These are phyloP conservation scores for Phoma sp. DNA, from an alignment of 2,329 filamentous ascomycete species.

Conservation along the genomic window DNA sequence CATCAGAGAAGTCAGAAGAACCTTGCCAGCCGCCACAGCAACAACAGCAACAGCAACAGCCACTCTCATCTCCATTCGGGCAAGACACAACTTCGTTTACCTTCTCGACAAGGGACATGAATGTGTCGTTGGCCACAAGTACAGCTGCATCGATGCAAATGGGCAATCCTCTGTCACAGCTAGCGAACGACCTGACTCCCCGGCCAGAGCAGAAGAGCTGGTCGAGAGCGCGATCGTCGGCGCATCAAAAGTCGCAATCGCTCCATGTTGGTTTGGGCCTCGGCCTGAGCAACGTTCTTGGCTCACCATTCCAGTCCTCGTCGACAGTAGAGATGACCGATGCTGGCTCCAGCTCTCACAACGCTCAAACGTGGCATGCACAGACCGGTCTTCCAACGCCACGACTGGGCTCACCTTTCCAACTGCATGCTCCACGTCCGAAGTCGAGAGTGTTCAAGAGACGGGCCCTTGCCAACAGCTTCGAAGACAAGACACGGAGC, in stretches of 20 bases:
- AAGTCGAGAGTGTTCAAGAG: slow-evolving; percentile 63
- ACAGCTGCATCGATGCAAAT: slow-evolving; percentile 60
- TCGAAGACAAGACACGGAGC: slow-evolving; percentile 55
- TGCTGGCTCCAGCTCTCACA: slow-evolving; percentile 26
- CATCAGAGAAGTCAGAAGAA: slow-evolving; percentile 30
- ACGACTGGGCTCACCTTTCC: slow-evolving; percentile 59
- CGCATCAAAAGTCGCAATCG: slow-evolving; percentile 60
- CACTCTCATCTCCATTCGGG: slow-evolving; percentile 49
- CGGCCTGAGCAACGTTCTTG: slow-evolving; percentile 49
- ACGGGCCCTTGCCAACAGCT: slow-evolving; percentile 61
- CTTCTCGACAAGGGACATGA: slow-evolving; percentile 59
- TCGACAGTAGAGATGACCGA: slow-evolving; percentile 34
- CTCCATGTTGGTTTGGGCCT: slow-evolving; percentile 56
- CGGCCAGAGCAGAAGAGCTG: slow-evolving; percentile 48
- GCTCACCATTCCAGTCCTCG: slow-evolving; percentile 52
- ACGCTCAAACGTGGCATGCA: slow-evolving; percentile 45
- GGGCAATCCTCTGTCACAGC: slow-evolving; percentile 55
- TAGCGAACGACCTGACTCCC: slow-evolving; percentile 48
- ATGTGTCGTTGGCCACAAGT: slow-evolving; percentile 58
- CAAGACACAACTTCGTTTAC: slow-evolving; percentile 24
- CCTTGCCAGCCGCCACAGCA: slow-evolving; percentile 4
- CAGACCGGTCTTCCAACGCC: slow-evolving; percentile 29
- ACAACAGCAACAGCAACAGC: slow-evolving; percentile 50
- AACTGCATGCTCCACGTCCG: slow-evolving; percentile 59
- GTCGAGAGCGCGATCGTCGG: slow-evolving; percentile 54